Evolutionary conservation across 164 flowering plant genomes (phyloP).

Genomic region (Magnolia kwangsiensis): DNA sequence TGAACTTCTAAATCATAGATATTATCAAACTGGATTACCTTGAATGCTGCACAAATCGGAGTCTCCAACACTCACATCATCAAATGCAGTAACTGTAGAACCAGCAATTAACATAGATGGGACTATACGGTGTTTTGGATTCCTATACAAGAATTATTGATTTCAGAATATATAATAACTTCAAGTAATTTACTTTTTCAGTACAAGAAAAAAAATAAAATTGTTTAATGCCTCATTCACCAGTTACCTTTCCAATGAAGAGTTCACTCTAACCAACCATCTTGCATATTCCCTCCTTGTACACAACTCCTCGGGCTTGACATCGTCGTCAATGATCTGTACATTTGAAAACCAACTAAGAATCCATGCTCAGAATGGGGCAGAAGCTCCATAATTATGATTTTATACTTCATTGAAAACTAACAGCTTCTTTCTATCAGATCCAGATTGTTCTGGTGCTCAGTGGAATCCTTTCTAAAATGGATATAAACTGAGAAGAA

Average conservation of each 20-base stretch:
- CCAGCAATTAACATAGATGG: conserved; percentile 51
- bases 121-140: conserved; percentile 44
- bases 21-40: conserved; percentile 31
- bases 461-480: neutral
- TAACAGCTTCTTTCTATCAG: neutral
- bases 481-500: neutral
- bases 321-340: conserved; percentile 75
- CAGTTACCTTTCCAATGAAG: conserved; percentile 70
- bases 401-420: neutral
- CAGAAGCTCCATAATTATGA: conserved; percentile 12
- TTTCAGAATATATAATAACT: neutral
- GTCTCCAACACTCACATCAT: conserved; percentile 59
- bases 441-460: neutral
- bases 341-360: conserved; percentile 35
- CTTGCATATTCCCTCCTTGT: conserved; percentile 87
- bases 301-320: conserved; percentile 61
- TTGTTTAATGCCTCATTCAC: neutral
- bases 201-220: conserved; percentile 6
- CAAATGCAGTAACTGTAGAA: conserved; percentile 52
- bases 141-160: conserved; percentile 37
- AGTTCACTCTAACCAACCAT: conserved; percentile 67
- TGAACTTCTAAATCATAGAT: no score
- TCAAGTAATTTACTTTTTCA: neutral
- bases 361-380: conserved; percentile 36
- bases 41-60: conserved; percentile 73